Evolutionary conservation across 768 basidiomycete species (phyloP), one percentile per base, ranked within the genome.

Genomic region (Suillus paluster): DNA sequence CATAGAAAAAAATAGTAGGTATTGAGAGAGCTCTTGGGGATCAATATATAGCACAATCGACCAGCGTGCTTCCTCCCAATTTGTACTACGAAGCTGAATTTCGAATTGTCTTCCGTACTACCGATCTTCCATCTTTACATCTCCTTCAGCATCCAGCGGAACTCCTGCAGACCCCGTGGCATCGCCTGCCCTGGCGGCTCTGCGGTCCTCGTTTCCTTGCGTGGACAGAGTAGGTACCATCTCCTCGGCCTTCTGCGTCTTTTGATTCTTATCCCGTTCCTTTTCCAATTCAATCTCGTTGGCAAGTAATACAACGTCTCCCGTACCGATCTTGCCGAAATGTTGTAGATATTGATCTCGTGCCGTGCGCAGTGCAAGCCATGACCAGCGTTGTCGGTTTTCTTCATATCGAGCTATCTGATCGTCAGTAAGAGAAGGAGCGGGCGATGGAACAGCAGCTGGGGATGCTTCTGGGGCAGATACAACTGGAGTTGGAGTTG

Each of bases 261-360:
- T 71, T 48, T 76, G 75, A 71, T 74, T 75, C 54, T 39, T 66
- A 49, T 68, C 76, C 8, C 71, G 69, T 48, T 79, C 75, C 56
- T 70, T 75, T 33, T 79, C 76, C 25, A 68, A 61, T 9, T 79
- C 77, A n/a, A 79, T 75, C 63, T 74, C 72, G 25, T 72, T 67
- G 17, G 70, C 65, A 23, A 82, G 81, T 19, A 79, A 66, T 54
- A 82, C 81, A 63, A 95, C 78, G 63, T 94, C 91, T 9, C 91
- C 92, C 7, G 86, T 86, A 19, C 90, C 91, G 63, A 94, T 93
- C 77, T 86, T 89, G n/a, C 87, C 84, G 65, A 95, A 94, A 66
- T 92, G 86, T 64, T 88, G 85, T 44, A 94, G 72, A 72, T 94
- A 78, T 62, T 83, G 82, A 66, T 91, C 87, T 41, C 92, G 88